These are phyloP conservation scores for Pythium scleroteichum DNA, from an alignment of 352 stramenopile genomes.

Conservation along the genomic window DNA sequence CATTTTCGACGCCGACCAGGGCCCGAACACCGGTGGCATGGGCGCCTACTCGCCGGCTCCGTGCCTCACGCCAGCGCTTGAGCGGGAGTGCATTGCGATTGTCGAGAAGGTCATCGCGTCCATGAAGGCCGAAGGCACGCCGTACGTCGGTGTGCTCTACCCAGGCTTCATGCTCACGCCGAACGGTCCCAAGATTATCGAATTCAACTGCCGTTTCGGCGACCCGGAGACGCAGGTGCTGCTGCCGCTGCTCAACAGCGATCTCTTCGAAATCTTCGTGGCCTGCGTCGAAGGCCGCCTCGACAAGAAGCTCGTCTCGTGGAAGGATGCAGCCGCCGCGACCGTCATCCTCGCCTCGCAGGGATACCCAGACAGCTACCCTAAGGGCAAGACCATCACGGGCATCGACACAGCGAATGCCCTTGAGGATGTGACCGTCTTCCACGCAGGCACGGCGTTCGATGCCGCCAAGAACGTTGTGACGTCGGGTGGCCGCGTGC, in stretches of 20 bases:
- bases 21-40: conserved; percentile 99
- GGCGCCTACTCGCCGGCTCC: conserved; percentile 97
- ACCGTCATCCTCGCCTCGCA: conserved; percentile 97
- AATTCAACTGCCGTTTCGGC: conserved; percentile 99
- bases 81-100: conserved; percentile 91
- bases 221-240: conserved; percentile 99
- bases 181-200: conserved; percentile 94
- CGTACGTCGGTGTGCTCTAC: conserved; percentile 99
- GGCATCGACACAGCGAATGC: conserved; percentile 88
- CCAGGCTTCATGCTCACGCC: conserved; percentile 97
- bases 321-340: conserved; percentile 89
- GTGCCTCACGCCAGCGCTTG: conserved; percentile 92
- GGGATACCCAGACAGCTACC: conserved; percentile 98
- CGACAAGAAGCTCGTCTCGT: conserved; percentile 84
- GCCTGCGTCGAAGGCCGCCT: conserved; percentile 95
- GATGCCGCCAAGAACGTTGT: conserved; percentile 63
- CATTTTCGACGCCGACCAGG: conserved; percentile 96
- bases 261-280: conserved; percentile 98
- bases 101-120: conserved; percentile 73
- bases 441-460: conserved; percentile 97
- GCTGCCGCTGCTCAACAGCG: conserved; percentile 96
- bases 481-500: conserved; percentile 95
- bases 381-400: conserved; percentile 96
- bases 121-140: conserved; percentile 93
- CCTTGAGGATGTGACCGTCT: conserved; percentile 93